Evolutionary conservation across 306 rosid species (phyloP).

Genomic region (Begonia loranthoides): DNA sequence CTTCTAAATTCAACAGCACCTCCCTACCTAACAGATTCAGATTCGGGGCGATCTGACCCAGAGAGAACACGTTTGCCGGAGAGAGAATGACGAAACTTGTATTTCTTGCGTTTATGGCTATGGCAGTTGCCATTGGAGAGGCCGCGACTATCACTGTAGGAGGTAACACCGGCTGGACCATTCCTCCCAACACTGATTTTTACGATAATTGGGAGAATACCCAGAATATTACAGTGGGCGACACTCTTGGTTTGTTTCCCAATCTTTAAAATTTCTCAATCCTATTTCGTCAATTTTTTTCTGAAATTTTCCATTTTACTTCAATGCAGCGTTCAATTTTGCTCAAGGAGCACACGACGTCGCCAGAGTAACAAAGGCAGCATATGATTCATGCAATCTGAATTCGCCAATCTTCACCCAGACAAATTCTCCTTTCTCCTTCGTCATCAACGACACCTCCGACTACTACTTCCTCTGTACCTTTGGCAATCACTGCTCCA

Average conservation of each 20-base stretch:
- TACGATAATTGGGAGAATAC: constrained; percentile 28
- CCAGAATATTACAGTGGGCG: constrained; percentile 13
- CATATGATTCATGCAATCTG: constrained; percentile 2
- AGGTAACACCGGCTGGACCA: constrained; percentile 25
- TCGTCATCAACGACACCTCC: constrained; percentile 4
- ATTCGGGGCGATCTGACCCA: too few relatives aligned
- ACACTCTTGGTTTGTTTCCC: constrained; percentile 21
- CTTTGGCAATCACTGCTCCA: constrained; percentile 21
- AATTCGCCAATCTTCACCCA: neutral
- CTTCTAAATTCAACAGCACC: too few relatives aligned
- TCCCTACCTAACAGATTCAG: too few relatives aligned
- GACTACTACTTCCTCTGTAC: constrained; percentile 22
- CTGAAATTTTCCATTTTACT: neutral
- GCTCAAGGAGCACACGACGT: neutral
- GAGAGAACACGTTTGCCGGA: neutral
- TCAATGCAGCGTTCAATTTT: constrained; percentile 20
- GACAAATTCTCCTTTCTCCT: constrained; percentile 9
- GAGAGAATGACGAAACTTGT: constrained; percentile 2
- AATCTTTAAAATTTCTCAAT: neutral
- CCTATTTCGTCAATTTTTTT: neutral
- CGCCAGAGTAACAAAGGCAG: constrained; percentile 3
- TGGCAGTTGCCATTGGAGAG: constrained; percentile 8
- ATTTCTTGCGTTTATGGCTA: constrained; percentile 6
- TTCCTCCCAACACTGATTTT: constrained; percentile 19
- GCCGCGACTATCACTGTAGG: constrained; percentile 24